A percentile compares a stretch with the other conserved stretches of the same genome.
Conservation (phyloP, 805 yeast species). For the Schwanniomyces pseudopolymorphus region DNA sequence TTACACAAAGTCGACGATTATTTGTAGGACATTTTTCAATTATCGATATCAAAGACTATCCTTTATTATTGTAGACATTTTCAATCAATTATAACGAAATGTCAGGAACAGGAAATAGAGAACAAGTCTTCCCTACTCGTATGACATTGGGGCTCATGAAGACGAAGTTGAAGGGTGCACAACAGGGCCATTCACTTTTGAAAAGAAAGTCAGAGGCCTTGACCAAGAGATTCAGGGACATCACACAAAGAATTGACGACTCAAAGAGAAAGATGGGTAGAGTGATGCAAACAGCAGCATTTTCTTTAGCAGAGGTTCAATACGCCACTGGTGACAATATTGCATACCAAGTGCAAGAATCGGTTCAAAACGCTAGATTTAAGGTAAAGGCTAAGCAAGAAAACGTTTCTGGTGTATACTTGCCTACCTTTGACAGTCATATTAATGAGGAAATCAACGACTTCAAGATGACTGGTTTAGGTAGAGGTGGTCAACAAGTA, state of each 20-base stretch:
- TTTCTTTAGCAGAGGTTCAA: constrained; percentile 93
- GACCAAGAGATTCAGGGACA: constrained; percentile 94
- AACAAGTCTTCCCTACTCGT: constrained; percentile 95
- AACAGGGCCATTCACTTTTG: constrained; percentile 89
- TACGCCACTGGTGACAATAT: constrained; percentile 97
- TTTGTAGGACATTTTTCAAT: neutral
- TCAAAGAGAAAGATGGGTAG: constrained; percentile 97
- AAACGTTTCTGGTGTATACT: constrained; percentile 91
- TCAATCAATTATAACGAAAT: constrained; percentile 22
- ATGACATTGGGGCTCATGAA: constrained; percentile 97
- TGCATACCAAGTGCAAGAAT: constrained; percentile 93
- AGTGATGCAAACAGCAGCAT: constrained; percentile 98
- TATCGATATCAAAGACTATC: neutral
- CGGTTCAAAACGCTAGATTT: constrained; percentile 87
- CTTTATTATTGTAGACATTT: constrained; percentile 1
- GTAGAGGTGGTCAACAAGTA: constrained; percentile 98
- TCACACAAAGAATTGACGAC: constrained; percentile 89
- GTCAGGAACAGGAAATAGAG: constrained; percentile 80
- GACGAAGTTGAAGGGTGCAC: constrained; percentile 93
- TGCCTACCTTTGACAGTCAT: constrained; percentile 88
- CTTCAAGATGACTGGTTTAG: constrained; percentile 93
- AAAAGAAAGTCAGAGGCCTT: constrained; percentile 96
- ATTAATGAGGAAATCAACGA: constrained; percentile 86
- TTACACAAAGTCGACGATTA: neutral
- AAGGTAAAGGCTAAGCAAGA: constrained; percentile 90